Evolutionary conservation across 78 protist species (phyloP).

Genomic region (Protostelium mycophagum): DNA sequence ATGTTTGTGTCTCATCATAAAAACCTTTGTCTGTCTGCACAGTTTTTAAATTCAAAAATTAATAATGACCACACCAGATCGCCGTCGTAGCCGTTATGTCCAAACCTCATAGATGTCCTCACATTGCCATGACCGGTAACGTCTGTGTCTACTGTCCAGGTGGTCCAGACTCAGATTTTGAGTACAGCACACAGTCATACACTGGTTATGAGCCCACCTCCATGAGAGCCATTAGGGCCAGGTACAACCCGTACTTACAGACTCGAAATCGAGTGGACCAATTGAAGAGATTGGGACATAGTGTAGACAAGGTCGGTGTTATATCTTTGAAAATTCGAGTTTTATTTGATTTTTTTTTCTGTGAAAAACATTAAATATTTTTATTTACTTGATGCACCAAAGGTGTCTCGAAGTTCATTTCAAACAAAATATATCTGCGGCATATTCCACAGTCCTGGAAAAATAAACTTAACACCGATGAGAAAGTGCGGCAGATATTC

Average conservation of each 20-base stretch:
- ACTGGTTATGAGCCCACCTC: constrained; percentile 96
- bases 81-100: constrained; percentile 97
- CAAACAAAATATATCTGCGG: too few relatives aligned
- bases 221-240: constrained; percentile 96
- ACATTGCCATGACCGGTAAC: constrained; percentile 88
- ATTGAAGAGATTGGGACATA: constrained; percentile 87
- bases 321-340: background rate
- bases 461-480: too few relatives aligned
- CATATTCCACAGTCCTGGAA: too few relatives aligned
- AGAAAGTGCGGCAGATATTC: background rate
- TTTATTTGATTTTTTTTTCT: too few relatives aligned
- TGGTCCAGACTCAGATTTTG: constrained; percentile 97
- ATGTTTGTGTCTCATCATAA: background rate
- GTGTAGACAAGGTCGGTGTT: constrained; percentile 66
- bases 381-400: too few relatives aligned
- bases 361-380: too few relatives aligned
- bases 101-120: constrained; percentile 97
- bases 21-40: background rate
- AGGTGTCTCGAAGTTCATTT: too few relatives aligned
- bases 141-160: constrained; percentile 88
- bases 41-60: too few relatives aligned
- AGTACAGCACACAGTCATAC: constrained; percentile 91
- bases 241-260: constrained; percentile 93
- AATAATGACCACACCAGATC: constrained; percentile 58
- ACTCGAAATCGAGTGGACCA: constrained; percentile 84